Evolutionary conservation across 768 basidiomycete species (phyloP).

Genomic region (Termitomyces sp.): DNA sequence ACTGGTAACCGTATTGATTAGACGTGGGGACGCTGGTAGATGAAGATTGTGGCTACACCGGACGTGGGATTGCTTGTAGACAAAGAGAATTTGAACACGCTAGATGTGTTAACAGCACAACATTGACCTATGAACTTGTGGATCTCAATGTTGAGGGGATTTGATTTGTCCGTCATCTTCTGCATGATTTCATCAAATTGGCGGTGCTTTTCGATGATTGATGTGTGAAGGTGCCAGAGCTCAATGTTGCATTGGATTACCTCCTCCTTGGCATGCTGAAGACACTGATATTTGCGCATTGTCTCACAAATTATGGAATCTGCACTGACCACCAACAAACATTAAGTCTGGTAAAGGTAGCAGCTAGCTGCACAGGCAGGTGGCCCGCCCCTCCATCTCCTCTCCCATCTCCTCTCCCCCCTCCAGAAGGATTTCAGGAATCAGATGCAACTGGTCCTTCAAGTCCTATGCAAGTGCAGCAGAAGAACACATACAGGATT

Average conservation of each 20-base stretch:
- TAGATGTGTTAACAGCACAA: neutral
- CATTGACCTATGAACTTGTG: neutral
- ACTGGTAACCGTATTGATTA: neutral
- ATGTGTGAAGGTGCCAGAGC: neutral
- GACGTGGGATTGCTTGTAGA: too few species aligned
- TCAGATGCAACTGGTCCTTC: constrained; percentile 3
- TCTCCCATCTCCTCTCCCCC: constrained; percentile 18
- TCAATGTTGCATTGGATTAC: neutral
- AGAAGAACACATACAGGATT: constrained; percentile 19
- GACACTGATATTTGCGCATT: neutral
- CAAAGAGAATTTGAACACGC: too few species aligned
- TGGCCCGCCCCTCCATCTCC: constrained; percentile 36
- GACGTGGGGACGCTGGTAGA: neutral
- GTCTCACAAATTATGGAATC: too few species aligned
- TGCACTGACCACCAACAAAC: constrained; percentile 58
- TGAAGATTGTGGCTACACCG: too few species aligned
- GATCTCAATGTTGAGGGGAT: neutral
- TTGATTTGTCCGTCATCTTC: neutral
- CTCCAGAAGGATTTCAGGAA: constrained; percentile 16
- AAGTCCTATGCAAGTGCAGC: constrained; percentile 26
- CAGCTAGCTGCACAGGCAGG: constrained; percentile 44
- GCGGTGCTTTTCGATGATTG: neutral
- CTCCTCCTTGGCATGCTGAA: neutral
- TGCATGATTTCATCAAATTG: neutral
- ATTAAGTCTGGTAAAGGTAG: constrained; percentile 52